Conservation (phyloP, 2,329 filamentous ascomycete species). For the Trichoderma atrobrunneum region DNA sequence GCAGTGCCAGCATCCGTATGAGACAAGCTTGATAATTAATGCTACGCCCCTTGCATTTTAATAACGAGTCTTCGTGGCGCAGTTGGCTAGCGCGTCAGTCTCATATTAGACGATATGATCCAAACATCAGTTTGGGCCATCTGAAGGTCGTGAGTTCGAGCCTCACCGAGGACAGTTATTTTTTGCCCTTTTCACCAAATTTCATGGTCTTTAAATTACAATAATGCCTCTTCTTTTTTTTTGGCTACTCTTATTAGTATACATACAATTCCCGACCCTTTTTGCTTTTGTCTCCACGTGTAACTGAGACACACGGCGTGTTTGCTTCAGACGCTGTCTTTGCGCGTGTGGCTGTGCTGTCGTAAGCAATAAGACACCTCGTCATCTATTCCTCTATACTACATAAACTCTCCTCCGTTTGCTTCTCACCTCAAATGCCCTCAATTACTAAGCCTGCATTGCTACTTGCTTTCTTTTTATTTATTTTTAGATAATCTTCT, state of each 20-base stretch:
- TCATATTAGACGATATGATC: slow-evolving; percentile 24
- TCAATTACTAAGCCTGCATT: background rate
- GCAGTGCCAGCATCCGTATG: too few relatives aligned
- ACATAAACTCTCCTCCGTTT: background rate
- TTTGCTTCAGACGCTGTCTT: background rate
- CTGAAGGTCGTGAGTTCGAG: slow-evolving; percentile 52
- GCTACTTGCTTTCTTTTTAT: background rate
- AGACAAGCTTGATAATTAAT: background rate
- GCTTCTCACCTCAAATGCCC: background rate
- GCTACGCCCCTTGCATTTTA: background rate
- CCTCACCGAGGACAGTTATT: slow-evolving; percentile 42
- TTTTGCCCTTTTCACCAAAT: background rate
- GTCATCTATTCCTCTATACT: background rate
- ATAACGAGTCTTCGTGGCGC: slow-evolving; percentile 27
- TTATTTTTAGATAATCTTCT: background rate
- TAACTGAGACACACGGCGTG: background rate
- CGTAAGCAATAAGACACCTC: background rate
- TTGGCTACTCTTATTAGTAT: background rate
- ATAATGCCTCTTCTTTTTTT: background rate
- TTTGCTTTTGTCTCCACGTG: background rate
- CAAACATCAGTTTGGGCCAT: slow-evolving; percentile 30
- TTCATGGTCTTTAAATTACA: too few relatives aligned
- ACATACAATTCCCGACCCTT: background rate
- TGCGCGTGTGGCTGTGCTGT: slow-evolving; percentile 6
- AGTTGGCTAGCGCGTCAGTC: slow-evolving; percentile 31